phyloP scores from a whole-genome alignment of 2,329 filamentous ascomycete species.

The Fusarium albidum region DNA sequence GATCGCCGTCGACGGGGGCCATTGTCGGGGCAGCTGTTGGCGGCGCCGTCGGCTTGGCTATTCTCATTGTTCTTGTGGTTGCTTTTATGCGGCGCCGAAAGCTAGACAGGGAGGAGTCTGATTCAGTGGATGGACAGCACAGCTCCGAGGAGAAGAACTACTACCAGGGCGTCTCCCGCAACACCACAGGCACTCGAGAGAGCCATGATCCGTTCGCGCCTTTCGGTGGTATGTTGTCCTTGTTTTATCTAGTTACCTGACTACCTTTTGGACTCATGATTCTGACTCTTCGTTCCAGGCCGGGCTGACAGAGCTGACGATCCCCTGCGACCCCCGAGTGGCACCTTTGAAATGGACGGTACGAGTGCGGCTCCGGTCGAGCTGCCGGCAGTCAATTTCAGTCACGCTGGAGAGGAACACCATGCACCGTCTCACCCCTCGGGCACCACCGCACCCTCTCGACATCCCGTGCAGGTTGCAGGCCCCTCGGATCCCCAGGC shows the following conservation, averaged over 20 bases:
- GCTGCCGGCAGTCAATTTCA: slow-evolving; percentile 41
- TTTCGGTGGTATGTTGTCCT: slow-evolving; percentile 52
- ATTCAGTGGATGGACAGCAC: slow-evolving; percentile 22
- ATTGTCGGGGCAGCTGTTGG: slow-evolving; percentile 47
- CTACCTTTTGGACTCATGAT: slow-evolving; percentile 1
- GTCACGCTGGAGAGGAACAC: slow-evolving; percentile 8
- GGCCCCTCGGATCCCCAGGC: slow-evolving; percentile 43
- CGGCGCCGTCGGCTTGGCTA: slow-evolving; percentile 38
- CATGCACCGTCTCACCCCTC: slow-evolving; percentile 8
- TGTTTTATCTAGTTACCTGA: slow-evolving; percentile 1
- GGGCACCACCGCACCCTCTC: slow-evolving; percentile 6
- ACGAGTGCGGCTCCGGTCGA: slow-evolving; percentile 43
- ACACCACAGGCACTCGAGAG: slow-evolving; percentile 38
- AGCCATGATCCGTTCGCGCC: slow-evolving; percentile 51
- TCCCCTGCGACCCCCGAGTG: slow-evolving; percentile 37
- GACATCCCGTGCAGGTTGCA: slow-evolving; percentile 19
- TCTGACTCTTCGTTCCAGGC: slow-evolving; percentile 39
- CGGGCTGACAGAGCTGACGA: slow-evolving; percentile 44
- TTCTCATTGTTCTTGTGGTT: slow-evolving; percentile 37
- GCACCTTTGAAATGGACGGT: slow-evolving; percentile 51
- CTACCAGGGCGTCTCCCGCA: slow-evolving; percentile 36
- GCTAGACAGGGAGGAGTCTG: slow-evolving; percentile 9
- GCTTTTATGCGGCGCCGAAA: slow-evolving; percentile 34
- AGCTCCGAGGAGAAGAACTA: slow-evolving; percentile 41
- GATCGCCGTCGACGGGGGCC: slow-evolving; percentile 40